Evolutionary conservation across 345 rosid genomes (phyloP).

Genomic region (Brassica incana): DNA sequence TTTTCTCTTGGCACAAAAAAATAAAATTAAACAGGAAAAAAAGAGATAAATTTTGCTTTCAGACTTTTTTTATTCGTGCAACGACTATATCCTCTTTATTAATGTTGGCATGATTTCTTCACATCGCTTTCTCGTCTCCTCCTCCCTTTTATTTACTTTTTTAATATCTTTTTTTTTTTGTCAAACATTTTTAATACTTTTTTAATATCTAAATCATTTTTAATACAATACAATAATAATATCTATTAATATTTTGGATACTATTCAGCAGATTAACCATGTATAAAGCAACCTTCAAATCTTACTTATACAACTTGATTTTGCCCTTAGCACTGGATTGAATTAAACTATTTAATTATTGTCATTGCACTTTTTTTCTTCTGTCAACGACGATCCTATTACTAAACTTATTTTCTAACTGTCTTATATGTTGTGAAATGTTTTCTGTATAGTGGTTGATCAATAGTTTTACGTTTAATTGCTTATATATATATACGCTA

Average conservation of each 20-base stretch:
- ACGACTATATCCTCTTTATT: conserved; percentile 34
- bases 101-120: conserved; percentile 38
- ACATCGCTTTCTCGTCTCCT: conserved; percentile 38
- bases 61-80: conserved; percentile 39
- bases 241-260: background rate
- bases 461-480: background rate
- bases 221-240: background rate
- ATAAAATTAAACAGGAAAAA: background rate
- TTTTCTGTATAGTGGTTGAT: background rate
- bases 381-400: background rate
- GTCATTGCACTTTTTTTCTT: background rate
- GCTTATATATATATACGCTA: background rate
- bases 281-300: conserved; percentile 23
- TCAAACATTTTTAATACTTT: too few species aligned
- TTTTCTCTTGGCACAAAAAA: conserved; percentile 14
- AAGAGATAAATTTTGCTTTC: conserved; percentile 21
- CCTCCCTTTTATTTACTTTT: background rate
- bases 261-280: conserved; percentile 17
- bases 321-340: background rate
- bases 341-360: background rate
- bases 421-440: background rate
- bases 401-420: background rate
- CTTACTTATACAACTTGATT: background rate
- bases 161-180: background rate
- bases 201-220: background rate